Evolutionary conservation across 371 early-diverging fungal species (phyloP).

Genomic region (Enterocytospora artemiae): DNA sequence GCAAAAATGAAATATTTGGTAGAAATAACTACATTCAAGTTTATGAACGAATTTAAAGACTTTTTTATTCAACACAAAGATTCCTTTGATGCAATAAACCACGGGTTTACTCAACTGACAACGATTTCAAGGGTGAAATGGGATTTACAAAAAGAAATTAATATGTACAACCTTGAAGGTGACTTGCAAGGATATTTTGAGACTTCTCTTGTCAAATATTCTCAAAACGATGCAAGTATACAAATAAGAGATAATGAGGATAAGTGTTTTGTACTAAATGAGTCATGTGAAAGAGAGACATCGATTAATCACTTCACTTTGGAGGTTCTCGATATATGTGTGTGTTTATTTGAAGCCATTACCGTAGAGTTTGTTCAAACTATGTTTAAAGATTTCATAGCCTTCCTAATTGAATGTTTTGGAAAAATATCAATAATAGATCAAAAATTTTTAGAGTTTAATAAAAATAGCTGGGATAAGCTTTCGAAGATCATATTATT

Average conservation of each 20-base stretch:
- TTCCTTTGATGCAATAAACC: background rate
- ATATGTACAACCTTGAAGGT: background rate
- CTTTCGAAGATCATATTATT: conserved; percentile 1
- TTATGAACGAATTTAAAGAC: background rate
- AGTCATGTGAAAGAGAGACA: no score
- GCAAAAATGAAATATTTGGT: background rate
- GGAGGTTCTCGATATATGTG: no score
- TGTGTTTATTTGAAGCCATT: background rate
- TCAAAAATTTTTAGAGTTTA: background rate
- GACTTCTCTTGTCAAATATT: no score
- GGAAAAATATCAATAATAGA: background rate
- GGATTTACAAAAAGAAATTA: no score
- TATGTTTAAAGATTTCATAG: background rate
- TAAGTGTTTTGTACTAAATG: no score
- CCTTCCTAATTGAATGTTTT: background rate
- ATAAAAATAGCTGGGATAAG: background rate
- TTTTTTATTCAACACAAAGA: background rate
- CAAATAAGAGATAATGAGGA: no score
- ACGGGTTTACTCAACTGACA: background rate
- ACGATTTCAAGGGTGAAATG: background rate
- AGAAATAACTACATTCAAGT: background rate
- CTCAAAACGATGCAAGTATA: no score
- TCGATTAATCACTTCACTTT: no score
- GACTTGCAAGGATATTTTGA: background rate
- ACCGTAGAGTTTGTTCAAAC: background rate